These are phyloP conservation scores for Termitomyces heimii DNA, from an alignment of 768 basidiomycete species.

Conservation along the genomic window DNA sequence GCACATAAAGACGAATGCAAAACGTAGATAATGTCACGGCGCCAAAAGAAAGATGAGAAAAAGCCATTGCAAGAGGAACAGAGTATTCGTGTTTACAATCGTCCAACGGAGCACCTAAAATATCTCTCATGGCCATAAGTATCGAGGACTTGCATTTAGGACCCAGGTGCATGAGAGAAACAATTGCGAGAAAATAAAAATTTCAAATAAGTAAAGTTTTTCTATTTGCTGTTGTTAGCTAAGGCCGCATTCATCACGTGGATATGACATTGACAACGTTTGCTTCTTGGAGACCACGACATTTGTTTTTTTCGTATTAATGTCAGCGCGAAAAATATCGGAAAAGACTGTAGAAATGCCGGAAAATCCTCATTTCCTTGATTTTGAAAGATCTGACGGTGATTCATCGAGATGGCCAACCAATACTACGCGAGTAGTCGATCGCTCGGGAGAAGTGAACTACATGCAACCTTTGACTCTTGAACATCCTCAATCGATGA, in stretches of 20 bases:
- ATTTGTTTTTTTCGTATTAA: constrained; percentile 2
- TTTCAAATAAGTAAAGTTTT: not conserved
- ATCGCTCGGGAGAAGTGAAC: constrained; percentile 63
- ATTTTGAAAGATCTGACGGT: constrained; percentile 62
- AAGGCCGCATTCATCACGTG: not conserved
- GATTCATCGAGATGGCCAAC: constrained; percentile 46
- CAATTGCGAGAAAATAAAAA: not conserved
- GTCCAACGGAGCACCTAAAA: not conserved
- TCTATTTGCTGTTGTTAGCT: constrained; percentile 7
- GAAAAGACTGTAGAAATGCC: constrained; percentile 32
- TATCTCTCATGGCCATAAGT: not conserved
- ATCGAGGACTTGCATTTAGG: no score
- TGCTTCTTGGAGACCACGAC: not conserved
- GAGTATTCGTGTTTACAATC: not conserved
- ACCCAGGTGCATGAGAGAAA: no score
- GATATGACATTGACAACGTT: not conserved
- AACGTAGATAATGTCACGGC: constrained; percentile 63
- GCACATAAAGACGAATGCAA: constrained; percentile 38
- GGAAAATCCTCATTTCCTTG: constrained; percentile 46
- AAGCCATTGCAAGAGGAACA: not conserved
- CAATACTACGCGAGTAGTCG: constrained; percentile 47
- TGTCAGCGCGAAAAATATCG: constrained; percentile 24
- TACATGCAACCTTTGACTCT: constrained; percentile 53
- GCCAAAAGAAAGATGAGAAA: not conserved
- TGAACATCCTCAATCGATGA: constrained; percentile 44